Conservation (phyloP, 768 basidiomycete species). For the Leucosporidium scottii region DNA sequence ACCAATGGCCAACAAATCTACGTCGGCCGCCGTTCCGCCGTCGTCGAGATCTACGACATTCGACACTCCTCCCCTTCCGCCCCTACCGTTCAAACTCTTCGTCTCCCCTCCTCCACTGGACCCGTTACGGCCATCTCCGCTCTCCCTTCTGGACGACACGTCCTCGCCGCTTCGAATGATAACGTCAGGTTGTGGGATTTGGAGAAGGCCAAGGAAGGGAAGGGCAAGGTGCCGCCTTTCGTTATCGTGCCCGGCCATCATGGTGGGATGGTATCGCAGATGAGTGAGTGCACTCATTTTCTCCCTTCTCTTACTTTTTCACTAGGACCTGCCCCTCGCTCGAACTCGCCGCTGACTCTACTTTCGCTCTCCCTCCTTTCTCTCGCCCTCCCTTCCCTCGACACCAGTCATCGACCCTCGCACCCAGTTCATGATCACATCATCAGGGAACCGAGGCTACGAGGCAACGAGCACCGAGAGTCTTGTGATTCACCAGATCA, state of each 20-base stretch:
- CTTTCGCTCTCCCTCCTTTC: background rate
- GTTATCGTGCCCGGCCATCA: conserved; percentile 95
- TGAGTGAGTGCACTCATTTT: conserved; percentile 57
- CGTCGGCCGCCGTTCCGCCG: conserved; percentile 82
- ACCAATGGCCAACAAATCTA: conserved; percentile 78
- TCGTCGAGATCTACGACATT: conserved; percentile 90
- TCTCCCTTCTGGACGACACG: conserved; percentile 84
- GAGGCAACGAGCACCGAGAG: conserved; percentile 83
- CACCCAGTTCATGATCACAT: conserved; percentile 76
- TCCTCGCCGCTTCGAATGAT: conserved; percentile 85
- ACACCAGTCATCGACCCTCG: conserved; percentile 72
- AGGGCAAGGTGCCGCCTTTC: conserved; percentile 61
- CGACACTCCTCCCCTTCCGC: conserved; percentile 46
- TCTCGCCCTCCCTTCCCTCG: background rate
- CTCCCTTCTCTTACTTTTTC: background rate
- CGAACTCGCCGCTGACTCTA: background rate
- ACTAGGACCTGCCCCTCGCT: background rate
- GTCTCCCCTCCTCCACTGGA: conserved; percentile 57
- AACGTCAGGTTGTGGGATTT: conserved; percentile 92
- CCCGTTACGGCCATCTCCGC: conserved; percentile 85
- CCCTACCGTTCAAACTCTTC: conserved; percentile 8
- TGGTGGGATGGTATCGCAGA: conserved; percentile 84
- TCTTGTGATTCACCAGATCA: conserved; percentile 85
- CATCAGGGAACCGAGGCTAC: conserved; percentile 91
- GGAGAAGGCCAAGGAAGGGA: conserved; percentile 60